Conservation (phyloP, 352 stramenopile species). For the Globisporangium parvum region DNA sequence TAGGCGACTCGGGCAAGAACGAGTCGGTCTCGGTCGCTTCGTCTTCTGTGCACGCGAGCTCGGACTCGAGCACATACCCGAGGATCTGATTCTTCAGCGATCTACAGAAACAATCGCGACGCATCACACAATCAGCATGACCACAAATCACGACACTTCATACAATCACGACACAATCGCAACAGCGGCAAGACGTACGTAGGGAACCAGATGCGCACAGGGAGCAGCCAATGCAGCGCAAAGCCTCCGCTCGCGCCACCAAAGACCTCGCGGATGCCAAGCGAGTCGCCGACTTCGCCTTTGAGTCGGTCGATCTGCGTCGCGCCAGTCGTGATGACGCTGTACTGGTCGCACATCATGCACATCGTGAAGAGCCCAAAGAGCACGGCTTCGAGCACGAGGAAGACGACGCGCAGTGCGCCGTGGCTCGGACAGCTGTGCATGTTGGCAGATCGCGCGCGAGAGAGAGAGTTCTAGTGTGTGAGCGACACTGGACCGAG, state of each 20-base stretch:
- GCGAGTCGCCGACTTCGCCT: conserved; percentile 67
- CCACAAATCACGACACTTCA: background rate
- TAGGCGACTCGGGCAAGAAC: conserved; percentile 39
- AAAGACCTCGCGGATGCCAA: conserved; percentile 83
- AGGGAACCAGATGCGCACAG: conserved; percentile 85
- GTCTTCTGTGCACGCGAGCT: conserved; percentile 58
- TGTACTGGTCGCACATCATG: conserved; percentile 99
- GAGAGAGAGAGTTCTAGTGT: background rate
- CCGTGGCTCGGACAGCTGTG: conserved; percentile 63
- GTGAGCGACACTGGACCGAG: background rate
- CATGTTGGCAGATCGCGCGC: background rate
- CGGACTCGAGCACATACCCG: conserved; percentile 77
- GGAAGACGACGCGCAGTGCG: conserved; percentile 73
- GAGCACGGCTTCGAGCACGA: conserved; percentile 88
- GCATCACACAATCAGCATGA: conserved; percentile 4
- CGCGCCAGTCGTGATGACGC: conserved; percentile 92
- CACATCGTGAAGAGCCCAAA: conserved; percentile 99
- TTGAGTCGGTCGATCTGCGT: conserved; percentile 98
- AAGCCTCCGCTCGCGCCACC: conserved; percentile 54
- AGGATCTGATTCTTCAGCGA: conserved; percentile 80
- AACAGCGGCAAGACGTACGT: conserved; percentile 31
- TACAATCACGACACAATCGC: background rate
- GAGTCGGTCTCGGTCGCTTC: conserved; percentile 69
- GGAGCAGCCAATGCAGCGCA: conserved; percentile 70
- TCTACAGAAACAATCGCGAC: conserved; percentile 16